Evolutionary conservation across 768 basidiomycete species (phyloP).

Genomic region (Paxillus ammoniavirescens): DNA sequence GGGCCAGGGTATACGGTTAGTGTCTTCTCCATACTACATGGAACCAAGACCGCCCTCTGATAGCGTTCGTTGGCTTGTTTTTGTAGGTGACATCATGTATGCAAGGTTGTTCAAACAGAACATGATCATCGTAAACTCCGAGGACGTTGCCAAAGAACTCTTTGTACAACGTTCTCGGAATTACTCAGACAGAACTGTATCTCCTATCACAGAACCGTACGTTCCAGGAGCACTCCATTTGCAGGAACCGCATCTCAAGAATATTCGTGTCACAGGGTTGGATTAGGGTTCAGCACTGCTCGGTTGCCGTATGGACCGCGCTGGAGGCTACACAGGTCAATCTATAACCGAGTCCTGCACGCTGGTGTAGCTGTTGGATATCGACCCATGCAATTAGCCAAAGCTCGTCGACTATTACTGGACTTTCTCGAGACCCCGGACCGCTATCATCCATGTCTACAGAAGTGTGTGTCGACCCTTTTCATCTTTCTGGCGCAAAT

Average conservation of each 20-base stretch:
- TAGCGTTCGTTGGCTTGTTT: background rate
- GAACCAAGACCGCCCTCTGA: background rate
- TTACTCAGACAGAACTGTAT: constrained; percentile 7
- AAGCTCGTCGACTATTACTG: background rate
- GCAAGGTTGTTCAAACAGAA: constrained; percentile 3
- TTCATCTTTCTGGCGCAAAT: background rate
- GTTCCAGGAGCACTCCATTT: background rate
- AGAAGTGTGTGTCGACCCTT: background rate
- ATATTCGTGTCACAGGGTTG: background rate
- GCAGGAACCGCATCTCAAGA: no score
- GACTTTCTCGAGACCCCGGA: background rate
- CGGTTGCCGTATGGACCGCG: constrained; percentile 14
- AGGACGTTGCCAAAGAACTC: constrained; percentile 7
- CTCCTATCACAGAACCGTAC: constrained; percentile 3
- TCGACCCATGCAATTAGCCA: background rate
- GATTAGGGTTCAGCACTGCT: constrained; percentile 3
- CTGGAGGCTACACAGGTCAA: constrained; percentile 13
- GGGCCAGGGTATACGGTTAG: background rate
- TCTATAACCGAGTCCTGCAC: constrained; percentile 8
- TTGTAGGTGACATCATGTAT: constrained; percentile 4
- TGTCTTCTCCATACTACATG: background rate
- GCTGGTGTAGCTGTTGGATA: background rate
- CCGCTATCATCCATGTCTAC: background rate
- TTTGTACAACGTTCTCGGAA: constrained; percentile 9
- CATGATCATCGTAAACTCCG: constrained; percentile 13